A percentile compares a stretch with the other conserved stretches of the same genome.
phyloP scores from a whole-genome alignment of 352 stramenopile genomes.

The Phytophthora palmivora region DNA sequence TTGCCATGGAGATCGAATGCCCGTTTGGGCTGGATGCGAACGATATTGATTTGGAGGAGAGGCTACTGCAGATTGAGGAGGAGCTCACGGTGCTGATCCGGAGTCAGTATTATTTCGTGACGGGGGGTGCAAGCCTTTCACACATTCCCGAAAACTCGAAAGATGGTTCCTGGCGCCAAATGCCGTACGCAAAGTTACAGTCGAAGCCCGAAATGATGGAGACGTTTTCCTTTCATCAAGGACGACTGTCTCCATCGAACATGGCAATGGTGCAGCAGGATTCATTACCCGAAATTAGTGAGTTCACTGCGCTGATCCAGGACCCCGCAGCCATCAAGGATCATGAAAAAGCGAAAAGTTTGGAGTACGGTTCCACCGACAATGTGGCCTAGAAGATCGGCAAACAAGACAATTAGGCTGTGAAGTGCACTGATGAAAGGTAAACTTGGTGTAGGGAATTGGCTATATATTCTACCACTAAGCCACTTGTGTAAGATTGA shows the following conservation, averaged over 20 bases:
- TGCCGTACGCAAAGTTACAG: conserved; percentile 20
- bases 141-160: conserved; percentile 21
- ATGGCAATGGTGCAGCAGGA: conserved; percentile 38
- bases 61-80: conserved; percentile 75
- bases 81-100: conserved; percentile 77
- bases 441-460: too few species aligned
- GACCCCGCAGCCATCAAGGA: not conserved
- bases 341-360: conserved; percentile 6
- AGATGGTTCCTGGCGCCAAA: conserved; percentile 24
- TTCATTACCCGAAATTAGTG: conserved; percentile 68
- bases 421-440: too few species aligned
- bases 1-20: conserved; percentile 82
- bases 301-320: conserved; percentile 67
- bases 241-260: conserved; percentile 52
- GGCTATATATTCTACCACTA: too few species aligned
- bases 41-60: conserved; percentile 73
- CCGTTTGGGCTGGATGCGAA: conserved; percentile 77
- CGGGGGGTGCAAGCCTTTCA: conserved; percentile 48
- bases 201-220: conserved; percentile 17
- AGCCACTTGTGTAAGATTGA: too few species aligned
- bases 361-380: conserved; percentile 21
- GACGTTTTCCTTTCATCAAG: conserved; percentile 67
- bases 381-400: conserved; percentile 5
- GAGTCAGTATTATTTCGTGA: conserved; percentile 81
- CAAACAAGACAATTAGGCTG: too few species aligned